Evolutionary conservation across 1,284 basidiomycete genomes (phyloP).

Genomic region (Puccinia novopanici): DNA sequence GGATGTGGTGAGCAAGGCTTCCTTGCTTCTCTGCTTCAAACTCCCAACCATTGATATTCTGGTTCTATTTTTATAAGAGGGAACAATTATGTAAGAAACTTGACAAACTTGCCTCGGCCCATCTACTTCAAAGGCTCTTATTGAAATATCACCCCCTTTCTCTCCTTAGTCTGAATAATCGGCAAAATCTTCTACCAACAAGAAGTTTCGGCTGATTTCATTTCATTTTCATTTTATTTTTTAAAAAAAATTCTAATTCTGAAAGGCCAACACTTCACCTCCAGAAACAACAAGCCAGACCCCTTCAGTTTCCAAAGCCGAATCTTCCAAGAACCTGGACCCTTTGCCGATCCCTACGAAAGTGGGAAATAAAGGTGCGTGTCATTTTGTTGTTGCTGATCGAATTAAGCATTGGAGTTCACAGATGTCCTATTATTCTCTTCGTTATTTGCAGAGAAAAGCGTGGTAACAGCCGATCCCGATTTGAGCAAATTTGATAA

Average conservation of each 20-base stretch:
- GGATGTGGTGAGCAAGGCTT: not conserved
- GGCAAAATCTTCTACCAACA: not conserved
- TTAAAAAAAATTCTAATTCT: too few relatives aligned
- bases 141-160: not conserved
- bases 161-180: not conserved
- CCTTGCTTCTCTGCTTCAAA: not conserved
- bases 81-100: not conserved
- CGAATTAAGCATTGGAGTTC: not conserved
- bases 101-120: not conserved
- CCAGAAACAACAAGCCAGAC: not conserved
- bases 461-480: not conserved
- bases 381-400: not conserved
- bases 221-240: not conserved
- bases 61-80: not conserved
- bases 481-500: slow-evolving; percentile 30
- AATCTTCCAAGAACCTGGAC: not conserved
- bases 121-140: not conserved
- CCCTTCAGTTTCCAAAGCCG: not conserved
- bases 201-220: not conserved
- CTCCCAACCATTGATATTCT: not conserved
- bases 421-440: not conserved
- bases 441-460: not conserved
- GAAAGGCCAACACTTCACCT: not conserved
- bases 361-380: slow-evolving; percentile 7
- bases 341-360: not conserved